phyloP scores from a whole-genome alignment of 176 grass and related monocot species.

The Triticum timopheevii region DNA sequence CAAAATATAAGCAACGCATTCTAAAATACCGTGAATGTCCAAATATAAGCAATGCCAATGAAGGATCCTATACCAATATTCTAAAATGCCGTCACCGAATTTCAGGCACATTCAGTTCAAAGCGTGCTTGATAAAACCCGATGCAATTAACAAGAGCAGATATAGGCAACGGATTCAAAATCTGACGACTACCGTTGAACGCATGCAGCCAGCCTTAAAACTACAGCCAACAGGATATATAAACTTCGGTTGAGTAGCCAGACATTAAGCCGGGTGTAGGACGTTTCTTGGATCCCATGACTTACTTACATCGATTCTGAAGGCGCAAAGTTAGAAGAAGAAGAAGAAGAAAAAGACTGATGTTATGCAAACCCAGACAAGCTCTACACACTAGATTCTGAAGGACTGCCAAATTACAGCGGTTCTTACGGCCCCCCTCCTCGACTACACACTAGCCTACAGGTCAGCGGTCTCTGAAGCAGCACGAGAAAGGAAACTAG shows the following conservation, averaged over 20 bases:
- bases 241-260: not conserved
- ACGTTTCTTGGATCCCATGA: not conserved
- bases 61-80: not conserved
- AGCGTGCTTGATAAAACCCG: not conserved
- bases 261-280: not conserved
- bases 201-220: no score
- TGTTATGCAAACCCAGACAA: constrained; percentile 25
- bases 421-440: constrained; percentile 16
- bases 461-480: constrained; percentile 22
- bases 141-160: not conserved
- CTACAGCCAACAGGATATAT: not conserved
- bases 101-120: not conserved
- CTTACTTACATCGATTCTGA: not conserved
- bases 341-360: not conserved
- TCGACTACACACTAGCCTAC: constrained; percentile 20
- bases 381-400: constrained; percentile 24
- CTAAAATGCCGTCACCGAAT: not conserved
- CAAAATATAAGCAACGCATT: no score
- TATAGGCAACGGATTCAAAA: not conserved
- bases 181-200: no score
- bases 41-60: no score
- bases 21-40: no score
- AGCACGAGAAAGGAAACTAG: constrained; percentile 9
- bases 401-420: constrained; percentile 5
- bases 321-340: not conserved